Conservation (phyloP, 768 basidiomycete species). For the Panus rudis region DNA sequence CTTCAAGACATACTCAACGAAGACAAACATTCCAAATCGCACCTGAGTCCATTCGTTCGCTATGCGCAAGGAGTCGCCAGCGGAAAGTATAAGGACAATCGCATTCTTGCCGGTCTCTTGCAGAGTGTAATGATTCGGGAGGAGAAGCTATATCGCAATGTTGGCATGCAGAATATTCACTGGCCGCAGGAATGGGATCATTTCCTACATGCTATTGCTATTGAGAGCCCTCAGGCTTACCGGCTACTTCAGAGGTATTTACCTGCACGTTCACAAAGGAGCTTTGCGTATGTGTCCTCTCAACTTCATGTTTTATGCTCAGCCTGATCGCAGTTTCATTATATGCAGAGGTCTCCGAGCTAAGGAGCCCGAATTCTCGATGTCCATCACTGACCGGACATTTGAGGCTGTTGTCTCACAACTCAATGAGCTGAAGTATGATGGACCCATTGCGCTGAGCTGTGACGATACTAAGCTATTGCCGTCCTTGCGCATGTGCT, state of each 20-base stretch:
- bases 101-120: background rate
- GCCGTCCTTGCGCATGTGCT: conserved; percentile 19
- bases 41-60: background rate
- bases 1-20: background rate
- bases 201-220: background rate
- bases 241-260: background rate
- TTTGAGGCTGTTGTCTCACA: background rate
- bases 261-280: background rate
- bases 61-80: background rate
- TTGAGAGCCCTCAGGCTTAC: background rate
- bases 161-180: background rate
- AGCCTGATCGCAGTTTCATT: background rate
- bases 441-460: conserved; percentile 21
- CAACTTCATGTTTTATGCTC: background rate
- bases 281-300: background rate
- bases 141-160: background rate
- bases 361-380: background rate
- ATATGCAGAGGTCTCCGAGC: background rate
- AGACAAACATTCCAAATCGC: background rate
- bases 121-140: background rate
- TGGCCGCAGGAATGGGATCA: background rate
- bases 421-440: conserved; percentile 7
- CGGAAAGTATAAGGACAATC: background rate
- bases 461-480: conserved; percentile 33
- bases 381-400: background rate